These are phyloP conservation scores for Sclerotinia minor DNA, from an alignment of 2,329 filamentous ascomycete species.

Conservation along the genomic window DNA sequence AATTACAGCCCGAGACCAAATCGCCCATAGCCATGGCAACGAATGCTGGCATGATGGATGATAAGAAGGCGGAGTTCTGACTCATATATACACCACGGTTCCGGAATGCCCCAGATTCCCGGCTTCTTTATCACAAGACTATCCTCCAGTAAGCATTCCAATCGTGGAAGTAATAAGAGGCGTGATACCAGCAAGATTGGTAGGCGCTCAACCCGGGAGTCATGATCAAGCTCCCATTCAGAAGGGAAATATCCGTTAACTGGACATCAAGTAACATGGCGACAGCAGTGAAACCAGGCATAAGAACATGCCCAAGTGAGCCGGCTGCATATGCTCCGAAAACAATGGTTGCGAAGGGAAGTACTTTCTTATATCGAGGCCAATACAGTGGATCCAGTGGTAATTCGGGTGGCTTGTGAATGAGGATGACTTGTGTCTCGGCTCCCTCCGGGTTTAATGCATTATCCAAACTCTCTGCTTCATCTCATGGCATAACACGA, in stretches of 20 bases:
- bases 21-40: neutral
- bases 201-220: neutral
- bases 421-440: neutral
- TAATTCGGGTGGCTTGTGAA: neutral
- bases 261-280: neutral
- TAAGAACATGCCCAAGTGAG: neutral
- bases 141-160: neutral
- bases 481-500: neutral
- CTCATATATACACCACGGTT: neutral
- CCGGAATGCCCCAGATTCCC: neutral
- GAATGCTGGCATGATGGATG: neutral
- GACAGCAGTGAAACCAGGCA: neutral
- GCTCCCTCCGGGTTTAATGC: neutral
- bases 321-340: neutral
- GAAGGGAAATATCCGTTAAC: neutral
- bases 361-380: slow-evolving; percentile 2
- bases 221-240: neutral
- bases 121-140: neutral
- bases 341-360: neutral
- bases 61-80: neutral
- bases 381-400: neutral
- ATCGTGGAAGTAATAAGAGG: neutral
- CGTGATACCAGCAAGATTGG: neutral
- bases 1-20: slow-evolving; percentile 1
- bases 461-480: neutral